Conservation (phyloP, 257 asterid genomes). For the Solanum bulbocastanum region DNA sequence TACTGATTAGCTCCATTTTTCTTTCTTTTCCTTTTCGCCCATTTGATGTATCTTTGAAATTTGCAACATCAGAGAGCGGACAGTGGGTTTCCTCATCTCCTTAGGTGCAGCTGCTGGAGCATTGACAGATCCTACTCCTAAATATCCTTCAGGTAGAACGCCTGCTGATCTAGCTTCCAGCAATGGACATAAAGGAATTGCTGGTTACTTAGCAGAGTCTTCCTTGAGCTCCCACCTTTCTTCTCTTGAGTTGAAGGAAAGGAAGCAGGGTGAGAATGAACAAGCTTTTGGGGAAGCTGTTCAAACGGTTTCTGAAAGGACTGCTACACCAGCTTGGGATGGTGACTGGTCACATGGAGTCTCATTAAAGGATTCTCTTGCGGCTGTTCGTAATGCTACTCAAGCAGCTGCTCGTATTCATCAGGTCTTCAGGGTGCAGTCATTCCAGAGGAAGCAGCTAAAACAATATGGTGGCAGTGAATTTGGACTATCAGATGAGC, state of each 20-base stretch:
- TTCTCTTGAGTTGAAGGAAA: constrained; percentile 49
- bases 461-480: constrained; percentile 41
- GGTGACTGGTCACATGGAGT: constrained; percentile 60
- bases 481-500: constrained; percentile 59
- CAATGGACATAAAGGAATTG: constrained; percentile 91
- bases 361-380: constrained; percentile 76
- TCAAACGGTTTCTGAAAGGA: constrained; percentile 60
- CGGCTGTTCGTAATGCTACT: constrained; percentile 90
- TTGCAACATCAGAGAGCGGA: constrained; percentile 48
- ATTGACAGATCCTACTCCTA: constrained; percentile 75
- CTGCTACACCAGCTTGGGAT: constrained; percentile 45
- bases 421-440: constrained; percentile 76
- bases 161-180: constrained; percentile 85
- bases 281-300: constrained; percentile 27
- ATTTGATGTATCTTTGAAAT: constrained; percentile 6
- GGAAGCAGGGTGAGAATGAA: constrained; percentile 20
- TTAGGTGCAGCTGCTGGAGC: constrained; percentile 70
- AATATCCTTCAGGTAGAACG: constrained; percentile 50
- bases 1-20: not conserved
- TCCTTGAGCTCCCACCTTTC: constrained; percentile 55
- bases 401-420: constrained; percentile 96
- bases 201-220: constrained; percentile 82
- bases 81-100: constrained; percentile 68
- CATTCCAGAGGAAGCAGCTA: constrained; percentile 82
- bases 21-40: not conserved